phyloP scores from a whole-genome alignment of 2,329 filamentous ascomycete species.

The Penicillium occitanis region DNA sequence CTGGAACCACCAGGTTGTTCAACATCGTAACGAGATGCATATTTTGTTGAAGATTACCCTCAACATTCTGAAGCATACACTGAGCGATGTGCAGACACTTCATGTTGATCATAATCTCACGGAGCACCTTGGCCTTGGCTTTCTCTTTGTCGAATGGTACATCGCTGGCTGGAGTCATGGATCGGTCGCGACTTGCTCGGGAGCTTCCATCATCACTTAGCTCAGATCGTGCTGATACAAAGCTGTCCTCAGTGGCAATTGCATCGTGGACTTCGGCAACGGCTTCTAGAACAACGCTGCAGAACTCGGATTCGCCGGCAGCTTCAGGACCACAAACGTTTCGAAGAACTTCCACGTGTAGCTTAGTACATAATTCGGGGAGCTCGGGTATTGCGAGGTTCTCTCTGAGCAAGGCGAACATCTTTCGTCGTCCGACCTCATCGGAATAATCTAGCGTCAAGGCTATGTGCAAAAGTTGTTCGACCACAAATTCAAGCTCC shows the following conservation, averaged over 20 bases:
- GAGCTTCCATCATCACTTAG: conserved; percentile 64
- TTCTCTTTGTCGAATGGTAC: conserved; percentile 56
- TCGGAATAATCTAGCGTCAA: conserved; percentile 95
- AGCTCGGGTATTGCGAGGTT: conserved; percentile 81
- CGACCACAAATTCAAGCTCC: conserved; percentile 92
- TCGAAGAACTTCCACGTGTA: conserved; percentile 77
- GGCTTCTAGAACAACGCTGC: conserved; percentile 71
- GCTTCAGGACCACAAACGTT: conserved; percentile 69
- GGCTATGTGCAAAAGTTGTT: conserved; percentile 90
- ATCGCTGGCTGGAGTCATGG: conserved; percentile 51
- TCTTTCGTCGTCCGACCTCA: conserved; percentile 89
- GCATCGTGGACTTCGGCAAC: conserved; percentile 96
- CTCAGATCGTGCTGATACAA: conserved; percentile 89
- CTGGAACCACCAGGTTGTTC: conserved; percentile 93
- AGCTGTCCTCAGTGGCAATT: conserved; percentile 77
- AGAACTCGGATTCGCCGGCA: conserved; percentile 52
- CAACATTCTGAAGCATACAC: conserved; percentile 93
- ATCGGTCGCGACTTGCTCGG: conserved; percentile 37
- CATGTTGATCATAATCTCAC: conserved; percentile 95
- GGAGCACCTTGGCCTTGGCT: conserved; percentile 67
- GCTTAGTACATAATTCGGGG: conserved; percentile 87
- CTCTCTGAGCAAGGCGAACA: conserved; percentile 88
- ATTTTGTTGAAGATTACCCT: conserved; percentile 83
- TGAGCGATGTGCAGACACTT: conserved; percentile 97
- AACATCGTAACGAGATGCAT: conserved; percentile 94